phyloP scores from a whole-genome alignment of 1,284 basidiomycete species.

The Rhizoctonia solani region DNA sequence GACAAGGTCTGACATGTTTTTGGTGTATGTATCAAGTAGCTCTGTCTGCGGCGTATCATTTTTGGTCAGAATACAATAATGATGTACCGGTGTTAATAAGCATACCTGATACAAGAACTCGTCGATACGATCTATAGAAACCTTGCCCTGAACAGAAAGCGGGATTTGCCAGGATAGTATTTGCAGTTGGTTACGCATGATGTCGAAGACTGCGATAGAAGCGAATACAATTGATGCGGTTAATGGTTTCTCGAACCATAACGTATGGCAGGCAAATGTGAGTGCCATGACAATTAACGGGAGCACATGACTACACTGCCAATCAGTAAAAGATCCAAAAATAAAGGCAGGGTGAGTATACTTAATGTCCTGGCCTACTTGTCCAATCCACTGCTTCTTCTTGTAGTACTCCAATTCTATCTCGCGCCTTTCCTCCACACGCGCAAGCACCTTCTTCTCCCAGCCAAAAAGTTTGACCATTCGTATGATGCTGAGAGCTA shows the following conservation, averaged over 20 bases:
- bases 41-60: slow-evolving; percentile 35
- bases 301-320: slow-evolving; percentile 55
- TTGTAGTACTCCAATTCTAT: slow-evolving; percentile 45
- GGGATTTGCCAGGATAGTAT: slow-evolving; percentile 35
- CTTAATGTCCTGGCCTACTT: slow-evolving; percentile 44
- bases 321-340: not conserved
- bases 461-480: slow-evolving; percentile 40
- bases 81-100: not conserved
- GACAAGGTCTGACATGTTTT: not conserved
- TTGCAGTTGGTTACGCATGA: slow-evolving; percentile 20
- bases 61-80: not conserved
- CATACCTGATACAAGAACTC: slow-evolving; percentile 36
- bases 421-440: slow-evolving; percentile 34
- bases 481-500: slow-evolving; percentile 38
- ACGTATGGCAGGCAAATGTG: slow-evolving; percentile 58
- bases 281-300: slow-evolving; percentile 67
- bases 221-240: slow-evolving; percentile 37
- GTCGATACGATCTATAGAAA: slow-evolving; percentile 36
- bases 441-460: slow-evolving; percentile 34
- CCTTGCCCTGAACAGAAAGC: slow-evolving; percentile 38
- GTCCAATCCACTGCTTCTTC: slow-evolving; percentile 50
- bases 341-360: no score
- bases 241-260: not conserved
- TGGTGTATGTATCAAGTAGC: slow-evolving; percentile 31
- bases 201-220: slow-evolving; percentile 36